Percentiles rank a stretch among this genome's conserved stretches.
These are phyloP conservation scores for Phaeosphaeriaceae sp. DNA, from an alignment of 2,329 filamentous ascomycete genomes.

Conservation along the genomic window DNA sequence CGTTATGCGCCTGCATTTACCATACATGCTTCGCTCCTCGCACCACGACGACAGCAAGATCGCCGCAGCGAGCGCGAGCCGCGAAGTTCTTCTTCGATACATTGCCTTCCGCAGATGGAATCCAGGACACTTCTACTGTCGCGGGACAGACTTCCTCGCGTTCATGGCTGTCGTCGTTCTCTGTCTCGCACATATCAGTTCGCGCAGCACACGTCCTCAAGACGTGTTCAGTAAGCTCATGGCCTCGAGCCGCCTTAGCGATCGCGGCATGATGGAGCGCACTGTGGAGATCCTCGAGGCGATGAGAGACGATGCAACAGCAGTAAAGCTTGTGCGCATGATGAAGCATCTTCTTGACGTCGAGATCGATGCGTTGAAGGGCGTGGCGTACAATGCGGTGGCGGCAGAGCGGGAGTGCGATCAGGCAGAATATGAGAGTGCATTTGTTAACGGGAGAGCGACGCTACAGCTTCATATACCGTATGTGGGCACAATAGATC, in stretches of 20 bases:
- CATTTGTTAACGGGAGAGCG: constrained; percentile 10
- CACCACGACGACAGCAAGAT: constrained; percentile 19
- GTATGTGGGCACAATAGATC: constrained; percentile 31
- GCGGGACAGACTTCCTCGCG: constrained; percentile 23
- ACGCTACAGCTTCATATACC: constrained; percentile 23
- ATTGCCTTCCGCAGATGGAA: constrained; percentile 17
- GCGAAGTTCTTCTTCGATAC: constrained; percentile 20
- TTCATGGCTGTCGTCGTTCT: constrained; percentile 25
- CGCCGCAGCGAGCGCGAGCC: constrained; percentile 20
- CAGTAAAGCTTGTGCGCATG: constrained; percentile 10
- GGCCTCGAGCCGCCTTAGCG: constrained; percentile 11
- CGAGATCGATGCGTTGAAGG: constrained; percentile 15
- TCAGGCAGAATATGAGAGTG: constrained; percentile 30
- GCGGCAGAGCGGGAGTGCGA: constrained; percentile 18
- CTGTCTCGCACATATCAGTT: constrained; percentile 21
- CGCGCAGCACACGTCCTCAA: neutral
- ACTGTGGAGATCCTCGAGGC: constrained; percentile 13
- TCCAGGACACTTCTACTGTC: constrained; percentile 14
- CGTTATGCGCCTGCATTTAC: constrained; percentile 22
- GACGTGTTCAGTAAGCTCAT: constrained; percentile 6
- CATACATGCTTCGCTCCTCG: constrained; percentile 24
- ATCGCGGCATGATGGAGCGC: constrained; percentile 24
- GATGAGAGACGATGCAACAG: constrained; percentile 15
- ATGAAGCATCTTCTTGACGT: constrained; percentile 19
- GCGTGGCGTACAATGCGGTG: constrained; percentile 16